A percentile compares a stretch with the other conserved stretches of the same genome.
Evolutionary conservation across 2,329 filamentous ascomycete species (phyloP).

Genomic region (Fusarium pseudoanthophilum): DNA sequence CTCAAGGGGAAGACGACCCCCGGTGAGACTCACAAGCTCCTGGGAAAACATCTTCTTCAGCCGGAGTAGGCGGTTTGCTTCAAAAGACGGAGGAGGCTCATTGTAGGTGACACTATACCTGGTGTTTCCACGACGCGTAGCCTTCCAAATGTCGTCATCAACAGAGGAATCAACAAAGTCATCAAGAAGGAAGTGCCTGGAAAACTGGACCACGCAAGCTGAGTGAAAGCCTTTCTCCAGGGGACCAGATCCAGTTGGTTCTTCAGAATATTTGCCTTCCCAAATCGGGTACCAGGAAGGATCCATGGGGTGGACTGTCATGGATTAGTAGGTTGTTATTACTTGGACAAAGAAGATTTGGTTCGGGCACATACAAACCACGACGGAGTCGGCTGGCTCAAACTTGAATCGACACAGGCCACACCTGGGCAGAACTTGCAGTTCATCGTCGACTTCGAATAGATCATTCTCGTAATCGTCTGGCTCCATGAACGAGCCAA

Average conservation of each 20-base stretch:
- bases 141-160: not conserved
- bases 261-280: not conserved
- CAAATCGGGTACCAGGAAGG: not conserved
- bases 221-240: not conserved
- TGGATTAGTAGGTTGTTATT: too few relatives aligned
- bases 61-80: not conserved
- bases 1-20: not conserved
- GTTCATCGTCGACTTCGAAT: not conserved
- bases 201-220: not conserved
- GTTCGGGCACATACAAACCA: not conserved
- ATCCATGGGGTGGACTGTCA: too few relatives aligned
- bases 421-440: not conserved
- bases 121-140: not conserved
- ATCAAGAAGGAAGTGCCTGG: too few relatives aligned
- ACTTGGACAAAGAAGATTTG: too few relatives aligned
- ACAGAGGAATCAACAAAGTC: too few relatives aligned
- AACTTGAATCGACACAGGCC: not conserved
- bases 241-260: not conserved
- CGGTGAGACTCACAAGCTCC: rapidly evolving
- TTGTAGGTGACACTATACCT: not conserved
- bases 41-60: not conserved
- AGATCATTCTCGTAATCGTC: too few relatives aligned
- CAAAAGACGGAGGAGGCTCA: not conserved
- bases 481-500: too few relatives aligned
- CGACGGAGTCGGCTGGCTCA: not conserved